Base-by-base conservation (phyloP, 2,329 filamentous ascomycete species). In the Exophiala calicioides region DNA sequence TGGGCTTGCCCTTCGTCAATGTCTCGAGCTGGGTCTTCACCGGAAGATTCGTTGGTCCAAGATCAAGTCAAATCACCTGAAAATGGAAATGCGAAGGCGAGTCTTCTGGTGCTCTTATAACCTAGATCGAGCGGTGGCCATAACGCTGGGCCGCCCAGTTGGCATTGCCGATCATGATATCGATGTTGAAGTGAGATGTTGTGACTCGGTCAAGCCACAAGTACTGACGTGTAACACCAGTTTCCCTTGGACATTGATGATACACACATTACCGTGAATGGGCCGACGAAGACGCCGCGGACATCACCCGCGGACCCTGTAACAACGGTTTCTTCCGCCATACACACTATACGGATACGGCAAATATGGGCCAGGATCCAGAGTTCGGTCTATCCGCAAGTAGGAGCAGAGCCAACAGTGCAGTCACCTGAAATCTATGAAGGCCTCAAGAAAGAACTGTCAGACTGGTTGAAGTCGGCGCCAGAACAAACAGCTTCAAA, bases 41-140 rank as follows among this genome's bases (percentile, higher is more conserved):
- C 50, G 46, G 3, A 36, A 29, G 26, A 31, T 59, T 9, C 20
- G 16, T 3, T 44, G 49, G 39, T 41, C 26, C 15, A 38, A 31
- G 20, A 13, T 33, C n/a, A 24, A 44, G 8, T 20, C 61, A 3
- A 62, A 55, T 38, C 20, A 62, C 32, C 37, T 62, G 5, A 67
- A 69, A 34, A 62, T 68, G 21, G 67, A 71, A 41, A 66, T 70
- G 61, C 56, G 63, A 2, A 70, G 69, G 44, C 65, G 68, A n/a
- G 65, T 65, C 1, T 71, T 71, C 47, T 71, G 68, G 68, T 68
- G 67, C 55, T 58, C 69, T 5, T 71, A 71, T 47, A 70, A 70
- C n/a, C 60, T 71, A 2, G 68, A 71, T 39, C 62, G 68, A 15
- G 59, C 69, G 20, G 68, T 68, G 32, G 64, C 68, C 1, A 64